Conservation (phyloP, 768 basidiomycete species). For the Favolaschia claudopus region DNA sequence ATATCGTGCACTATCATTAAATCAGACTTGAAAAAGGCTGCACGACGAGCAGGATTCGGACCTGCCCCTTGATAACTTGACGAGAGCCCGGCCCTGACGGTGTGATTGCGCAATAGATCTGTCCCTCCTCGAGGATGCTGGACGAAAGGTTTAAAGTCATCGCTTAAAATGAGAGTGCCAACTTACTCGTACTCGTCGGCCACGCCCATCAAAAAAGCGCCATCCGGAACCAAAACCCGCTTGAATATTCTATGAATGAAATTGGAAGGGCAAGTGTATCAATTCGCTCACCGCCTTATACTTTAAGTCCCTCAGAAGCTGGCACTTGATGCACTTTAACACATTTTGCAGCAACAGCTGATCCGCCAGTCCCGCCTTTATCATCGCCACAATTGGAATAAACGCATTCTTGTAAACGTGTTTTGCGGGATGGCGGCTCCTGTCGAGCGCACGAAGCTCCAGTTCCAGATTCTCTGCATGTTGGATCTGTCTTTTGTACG, state of each 20-base stretch:
- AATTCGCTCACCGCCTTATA: constrained; percentile 24
- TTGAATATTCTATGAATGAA: not conserved
- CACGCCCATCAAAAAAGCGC: constrained; percentile 26
- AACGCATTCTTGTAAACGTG: constrained; percentile 21
- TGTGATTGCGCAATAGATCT: constrained; percentile 27
- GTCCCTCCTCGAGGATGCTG: constrained; percentile 22
- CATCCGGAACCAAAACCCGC: constrained; percentile 20
- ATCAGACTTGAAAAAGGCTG: not conserved
- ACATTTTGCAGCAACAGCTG: constrained; percentile 23
- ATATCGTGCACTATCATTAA: constrained; percentile 22
- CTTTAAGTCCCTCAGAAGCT: constrained; percentile 25
- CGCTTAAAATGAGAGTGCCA: not conserved
- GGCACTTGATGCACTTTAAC: constrained; percentile 26
- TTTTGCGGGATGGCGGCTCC: constrained; percentile 12
- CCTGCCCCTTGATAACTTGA: constrained; percentile 22
- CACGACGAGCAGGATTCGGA: not conserved
- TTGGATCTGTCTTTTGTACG: constrained; percentile 10
- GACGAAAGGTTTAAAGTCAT: not conserved
- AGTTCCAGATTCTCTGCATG: constrained; percentile 17
- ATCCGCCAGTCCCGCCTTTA: constrained; percentile 12
- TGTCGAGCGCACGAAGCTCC: constrained; percentile 10
- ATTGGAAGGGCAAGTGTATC: not conserved
- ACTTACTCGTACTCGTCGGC: constrained; percentile 27
- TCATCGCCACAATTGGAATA: constrained; percentile 21
- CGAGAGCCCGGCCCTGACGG: constrained; percentile 10